Evolutionary conservation across 106 monocot genomes (phyloP), one percentile per base, ranked within the genome.

Genomic region (Narthecium ossifragum): DNA sequence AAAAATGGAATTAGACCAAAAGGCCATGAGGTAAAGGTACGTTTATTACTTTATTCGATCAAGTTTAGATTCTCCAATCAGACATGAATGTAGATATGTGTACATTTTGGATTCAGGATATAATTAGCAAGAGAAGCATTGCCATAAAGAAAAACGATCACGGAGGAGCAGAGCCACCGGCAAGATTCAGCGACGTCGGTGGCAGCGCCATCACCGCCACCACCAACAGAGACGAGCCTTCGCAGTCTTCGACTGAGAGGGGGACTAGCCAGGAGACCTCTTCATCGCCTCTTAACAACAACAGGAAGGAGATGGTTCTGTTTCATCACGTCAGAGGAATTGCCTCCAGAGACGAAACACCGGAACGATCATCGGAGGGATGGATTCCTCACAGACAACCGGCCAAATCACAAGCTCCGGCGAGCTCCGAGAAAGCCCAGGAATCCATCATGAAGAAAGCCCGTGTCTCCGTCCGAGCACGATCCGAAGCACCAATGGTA

Each of bases 401-500:
- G 18, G 5, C 62, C 31, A 69, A 77, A 22, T 23, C 54, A 27
- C 20, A 29, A 0, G 37, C 63, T 3, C 1, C 63, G 6, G 39
- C 11, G 28, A 37, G 2, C n/a, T 21, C 63, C 14, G 76, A 70
- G 18, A 51, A 59, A 41, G 34, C 62, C 17, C 70, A 70, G 14
- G 76, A 77, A 36, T 59, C 76, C 34, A 77, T 53, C 31, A 64
- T 77, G 70, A 70, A 60, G 34, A 77, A 77, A 36, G 70, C 65
- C 18, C 76, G 76, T 32, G 76, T 77, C 33, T 77, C 70, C 0
- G 70, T 77, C 13, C 76, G 76, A 31, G 76, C 76, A 0, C 70
- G 70, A 0, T 77, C 76, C 0, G 76, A 77, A 32, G 70, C 70
- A n/a, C 65, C 70, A 39, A 77, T 70, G 70, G 76, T 77, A 64